Percentiles rank a stretch among this genome's conserved stretches.
Conservation (phyloP, 768 basidiomycete genomes). For the Dentipellis fragilis region DNA sequence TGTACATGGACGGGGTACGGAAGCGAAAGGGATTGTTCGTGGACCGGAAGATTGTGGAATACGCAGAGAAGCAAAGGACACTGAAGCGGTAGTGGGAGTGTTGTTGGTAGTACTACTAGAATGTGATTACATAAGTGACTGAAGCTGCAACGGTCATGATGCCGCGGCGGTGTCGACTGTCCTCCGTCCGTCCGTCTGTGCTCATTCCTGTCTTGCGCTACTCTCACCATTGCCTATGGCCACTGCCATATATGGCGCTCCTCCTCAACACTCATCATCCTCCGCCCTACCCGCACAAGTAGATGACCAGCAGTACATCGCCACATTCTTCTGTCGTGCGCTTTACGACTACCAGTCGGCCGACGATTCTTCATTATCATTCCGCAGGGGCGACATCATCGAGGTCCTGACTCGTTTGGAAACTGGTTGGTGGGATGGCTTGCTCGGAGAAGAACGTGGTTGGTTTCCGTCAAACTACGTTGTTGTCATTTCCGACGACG, state of each 20-base stretch:
- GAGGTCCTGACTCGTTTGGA: conserved; percentile 87
- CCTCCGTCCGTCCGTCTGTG: no score
- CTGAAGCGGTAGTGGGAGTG: conserved; percentile 32
- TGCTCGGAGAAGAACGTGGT: conserved; percentile 81
- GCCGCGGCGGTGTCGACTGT: no score
- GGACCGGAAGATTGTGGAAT: conserved; percentile 88
- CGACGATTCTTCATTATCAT: conserved; percentile 84
- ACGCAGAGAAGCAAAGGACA: conserved; percentile 96
- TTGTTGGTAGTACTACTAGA: neutral
- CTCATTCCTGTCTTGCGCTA: neutral
- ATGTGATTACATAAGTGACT: no score
- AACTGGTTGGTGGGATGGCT: conserved; percentile 98
- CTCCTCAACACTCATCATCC: neutral
- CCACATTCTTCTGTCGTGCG: conserved; percentile 81
- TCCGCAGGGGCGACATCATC: conserved; percentile 80
- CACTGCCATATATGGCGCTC: neutral
- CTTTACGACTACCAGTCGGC: conserved; percentile 86
- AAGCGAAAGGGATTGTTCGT: conserved; percentile 94
- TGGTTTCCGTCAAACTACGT: conserved; percentile 99
- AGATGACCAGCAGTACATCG: conserved; percentile 48
- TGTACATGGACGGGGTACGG: conserved; percentile 84
- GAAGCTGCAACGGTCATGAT: no score
- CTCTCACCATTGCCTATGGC: conserved; percentile 1
- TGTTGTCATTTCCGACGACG: conserved; percentile 63
- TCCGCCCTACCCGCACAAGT: neutral